A percentile compares a stretch with the other conserved stretches of the same genome.
phyloP scores from a whole-genome alignment of 139 green algal genomes.

The Chara braunii region DNA sequence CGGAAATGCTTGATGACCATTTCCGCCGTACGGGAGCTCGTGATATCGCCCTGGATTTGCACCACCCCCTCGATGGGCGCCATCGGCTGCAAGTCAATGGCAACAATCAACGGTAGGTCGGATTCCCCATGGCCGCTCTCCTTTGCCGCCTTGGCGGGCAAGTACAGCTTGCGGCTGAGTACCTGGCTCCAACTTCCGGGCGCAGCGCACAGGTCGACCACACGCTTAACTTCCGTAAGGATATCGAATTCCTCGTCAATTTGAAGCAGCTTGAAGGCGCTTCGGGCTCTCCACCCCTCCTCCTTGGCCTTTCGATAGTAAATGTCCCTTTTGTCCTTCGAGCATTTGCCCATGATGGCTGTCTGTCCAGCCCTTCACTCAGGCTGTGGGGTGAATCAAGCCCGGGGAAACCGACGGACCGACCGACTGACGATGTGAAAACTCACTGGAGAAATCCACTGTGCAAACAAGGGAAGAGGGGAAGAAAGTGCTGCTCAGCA shows the following conservation, averaged over 20 bases:
- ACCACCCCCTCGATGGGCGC: constrained; percentile 89
- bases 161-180: constrained; percentile 76
- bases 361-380: too few species aligned
- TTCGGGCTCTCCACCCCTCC: constrained; percentile 90
- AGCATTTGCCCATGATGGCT: too few species aligned
- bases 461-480: too few species aligned
- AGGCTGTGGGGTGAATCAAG: too few species aligned
- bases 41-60: constrained; percentile 71
- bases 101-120: constrained; percentile 79
- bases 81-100: constrained; percentile 97
- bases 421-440: too few species aligned
- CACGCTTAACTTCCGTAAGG: constrained; percentile 78
- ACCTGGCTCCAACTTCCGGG: constrained; percentile 93
- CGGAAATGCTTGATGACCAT: constrained; percentile 79
- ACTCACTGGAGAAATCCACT: too few species aligned
- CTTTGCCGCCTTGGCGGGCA: constrained; percentile 56
- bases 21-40: constrained; percentile 29
- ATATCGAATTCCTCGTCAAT: constrained; percentile 91
- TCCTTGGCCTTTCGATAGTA: constrained; percentile 96
- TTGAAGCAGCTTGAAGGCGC: constrained; percentile 95
- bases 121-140: neutral
- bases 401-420: too few species aligned
- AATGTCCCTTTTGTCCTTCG: too few species aligned
- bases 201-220: constrained; percentile 93
- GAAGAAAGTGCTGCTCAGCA: too few species aligned